Base-by-base conservation (phyloP, 495 filamentous ascomycete genomes). In the Aspergillus funiculosus region DNA sequence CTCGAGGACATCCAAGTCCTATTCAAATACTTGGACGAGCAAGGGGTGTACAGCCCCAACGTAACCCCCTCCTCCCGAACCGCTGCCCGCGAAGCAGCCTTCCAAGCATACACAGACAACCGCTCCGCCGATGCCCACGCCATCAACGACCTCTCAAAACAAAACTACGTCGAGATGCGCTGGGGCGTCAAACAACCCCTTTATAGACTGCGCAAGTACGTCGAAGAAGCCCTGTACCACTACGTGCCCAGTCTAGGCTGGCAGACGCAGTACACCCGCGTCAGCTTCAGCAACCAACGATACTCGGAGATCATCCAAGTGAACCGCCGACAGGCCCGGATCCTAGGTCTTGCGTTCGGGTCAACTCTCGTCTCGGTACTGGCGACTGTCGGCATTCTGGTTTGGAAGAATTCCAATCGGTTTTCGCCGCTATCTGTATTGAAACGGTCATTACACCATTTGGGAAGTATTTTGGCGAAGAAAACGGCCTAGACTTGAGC, bases 91-190 rank as follows among this genome's bases (percentile, higher is more conserved):
- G 71, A 63, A 6, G 58, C 63, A 8, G 91, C 89, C 0, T 73
- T 98, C 32, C 66, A 74, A 11, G 80, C 78, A 34, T 98, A 96
- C 66, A 83, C 82, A 1, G 64, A 71, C 0, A 72, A 85, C 29
- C 81, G 92, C 10, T 74, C 77, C 0, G 72, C 76, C 0, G 94
- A 98, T 57, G 85, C 89, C 0, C 78, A 88, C 46, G 81, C 88
- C 1, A 96, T 98, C 68, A 95, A 95, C 51, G 87, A 95, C 51
- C 75, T 98, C 2, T 92, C 94, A 0, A 75, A 92, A 28, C 75
- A 83, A 22, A 98, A 98, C 56, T 97, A 95, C 61, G 67, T 84
- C 43, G 92, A 98, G 70, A 97, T 98, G 92, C 77, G 88, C 3
- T 73, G 81, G 2, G 81, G 82, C 11, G 92, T 97, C 18, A 79